Conservation (phyloP, 495 filamentous ascomycete species). For the Aspergillus haitiensis region DNA sequence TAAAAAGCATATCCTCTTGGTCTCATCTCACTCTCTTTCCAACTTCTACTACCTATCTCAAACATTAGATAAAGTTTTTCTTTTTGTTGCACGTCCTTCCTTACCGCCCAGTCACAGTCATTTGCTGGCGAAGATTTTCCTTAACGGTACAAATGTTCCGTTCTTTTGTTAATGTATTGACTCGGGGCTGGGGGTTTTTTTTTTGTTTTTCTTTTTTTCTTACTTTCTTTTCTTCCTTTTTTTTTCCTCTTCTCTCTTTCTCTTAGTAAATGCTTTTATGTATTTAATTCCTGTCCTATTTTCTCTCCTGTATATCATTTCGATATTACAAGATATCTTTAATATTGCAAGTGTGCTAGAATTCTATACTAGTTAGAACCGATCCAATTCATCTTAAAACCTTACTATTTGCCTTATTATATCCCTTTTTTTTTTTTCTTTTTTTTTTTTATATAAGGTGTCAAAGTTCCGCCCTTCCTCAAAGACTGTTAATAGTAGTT, state of each 20-base stretch:
- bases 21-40: not conserved
- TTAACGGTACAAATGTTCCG: too few relatives aligned
- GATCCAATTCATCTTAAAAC: too few relatives aligned
- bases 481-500: too few relatives aligned
- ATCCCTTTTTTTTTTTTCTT: too few relatives aligned
- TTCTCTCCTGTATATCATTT: not conserved
- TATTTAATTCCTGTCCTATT: not conserved
- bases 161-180: not conserved
- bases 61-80: not conserved
- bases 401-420: too few relatives aligned
- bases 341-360: too few relatives aligned
- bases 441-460: too few relatives aligned
- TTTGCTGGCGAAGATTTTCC: too few relatives aligned
- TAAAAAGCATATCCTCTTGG: not conserved
- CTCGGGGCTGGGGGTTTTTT: too few relatives aligned
- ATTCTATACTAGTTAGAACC: too few relatives aligned
- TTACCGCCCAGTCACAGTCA: too few relatives aligned
- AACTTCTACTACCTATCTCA: not conserved
- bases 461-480: too few relatives aligned
- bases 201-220: not conserved
- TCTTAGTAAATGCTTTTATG: not conserved
- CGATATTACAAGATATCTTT: not conserved
- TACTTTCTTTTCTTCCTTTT: not conserved
- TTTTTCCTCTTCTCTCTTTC: not conserved
- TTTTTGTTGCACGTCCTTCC: not conserved